phyloP scores from a whole-genome alignment of 306 rosid species.

The Calophaca sinica region DNA sequence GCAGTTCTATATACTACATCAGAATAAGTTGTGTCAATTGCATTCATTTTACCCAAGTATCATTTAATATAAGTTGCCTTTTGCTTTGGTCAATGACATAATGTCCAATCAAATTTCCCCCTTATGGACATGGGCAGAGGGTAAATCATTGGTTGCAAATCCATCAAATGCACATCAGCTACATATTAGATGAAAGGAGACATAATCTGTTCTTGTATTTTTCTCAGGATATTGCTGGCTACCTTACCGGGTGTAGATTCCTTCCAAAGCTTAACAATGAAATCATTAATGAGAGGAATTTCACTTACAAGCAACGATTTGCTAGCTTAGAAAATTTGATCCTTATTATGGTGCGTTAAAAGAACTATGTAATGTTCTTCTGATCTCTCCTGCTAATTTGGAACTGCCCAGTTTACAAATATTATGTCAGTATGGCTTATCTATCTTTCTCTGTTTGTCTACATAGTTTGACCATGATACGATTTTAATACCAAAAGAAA shows the following conservation, averaged over 20 bases:
- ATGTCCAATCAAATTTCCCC: constrained; percentile 10
- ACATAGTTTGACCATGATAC: constrained; percentile 68
- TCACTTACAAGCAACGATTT: constrained; percentile 72
- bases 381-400: constrained; percentile 10
- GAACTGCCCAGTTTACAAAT: background rate
- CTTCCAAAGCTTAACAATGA: constrained; percentile 91
- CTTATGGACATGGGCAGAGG: constrained; percentile 4
- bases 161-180: background rate
- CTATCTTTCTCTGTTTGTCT: constrained; percentile 17
- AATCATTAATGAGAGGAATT: constrained; percentile 54
- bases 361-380: constrained; percentile 33
- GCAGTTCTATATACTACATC: too few relatives aligned
- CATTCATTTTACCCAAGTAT: constrained; percentile 16
- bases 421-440: constrained; percentile 23
- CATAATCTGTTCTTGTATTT: constrained; percentile 2
- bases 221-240: constrained; percentile 65
- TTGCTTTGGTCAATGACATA: constrained; percentile 26
- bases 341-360: constrained; percentile 79
- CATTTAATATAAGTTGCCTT: constrained; percentile 16
- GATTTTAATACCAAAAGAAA: constrained; percentile 71
- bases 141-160: constrained; percentile 2
- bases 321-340: constrained; percentile 78
- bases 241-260: constrained; percentile 69
- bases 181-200: constrained; percentile 22
- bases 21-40: constrained; percentile 1